Conservation (phyloP, 306 rosid species). For the Morella rubra region DNA sequence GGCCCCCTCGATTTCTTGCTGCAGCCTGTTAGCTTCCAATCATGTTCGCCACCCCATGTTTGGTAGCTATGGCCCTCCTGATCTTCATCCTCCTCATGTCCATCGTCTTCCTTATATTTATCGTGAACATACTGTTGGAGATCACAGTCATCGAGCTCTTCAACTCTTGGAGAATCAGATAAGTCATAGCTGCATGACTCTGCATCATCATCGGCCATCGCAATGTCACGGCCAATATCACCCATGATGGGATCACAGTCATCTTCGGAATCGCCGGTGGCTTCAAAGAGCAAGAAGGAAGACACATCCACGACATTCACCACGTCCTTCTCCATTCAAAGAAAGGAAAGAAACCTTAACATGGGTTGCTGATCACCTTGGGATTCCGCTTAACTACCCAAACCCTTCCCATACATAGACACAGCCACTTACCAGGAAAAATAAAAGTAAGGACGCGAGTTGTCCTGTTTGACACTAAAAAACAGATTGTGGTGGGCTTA, state of each 20-base stretch:
- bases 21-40: slow-evolving; percentile 27
- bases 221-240: slow-evolving; percentile 17
- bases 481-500: slow-evolving; percentile 10
- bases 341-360: background rate
- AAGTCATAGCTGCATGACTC: slow-evolving; percentile 59
- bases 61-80: slow-evolving; percentile 21
- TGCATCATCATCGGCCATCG: slow-evolving; percentile 51
- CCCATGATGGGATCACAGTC: slow-evolving; percentile 24
- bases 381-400: no score
- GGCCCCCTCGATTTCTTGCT: slow-evolving; percentile 37
- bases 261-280: slow-evolving; percentile 74
- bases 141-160: slow-evolving; percentile 24
- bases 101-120: slow-evolving; percentile 16
- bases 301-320: slow-evolving; percentile 38
- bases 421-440: background rate
- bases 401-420: background rate
- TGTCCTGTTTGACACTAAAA: slow-evolving; percentile 22
- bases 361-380: background rate
- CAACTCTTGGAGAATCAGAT: slow-evolving; percentile 24
- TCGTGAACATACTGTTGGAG: slow-evolving; percentile 4
- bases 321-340: slow-evolving; percentile 20
- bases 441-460: slow-evolving; percentile 7
- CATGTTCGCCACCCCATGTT: slow-evolving; percentile 33
- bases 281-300: slow-evolving; percentile 59
- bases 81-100: slow-evolving; percentile 17